Base-by-base conservation (phyloP, 2,329 filamentous ascomycete species). In the Microcyclospora pomicola region DNA sequence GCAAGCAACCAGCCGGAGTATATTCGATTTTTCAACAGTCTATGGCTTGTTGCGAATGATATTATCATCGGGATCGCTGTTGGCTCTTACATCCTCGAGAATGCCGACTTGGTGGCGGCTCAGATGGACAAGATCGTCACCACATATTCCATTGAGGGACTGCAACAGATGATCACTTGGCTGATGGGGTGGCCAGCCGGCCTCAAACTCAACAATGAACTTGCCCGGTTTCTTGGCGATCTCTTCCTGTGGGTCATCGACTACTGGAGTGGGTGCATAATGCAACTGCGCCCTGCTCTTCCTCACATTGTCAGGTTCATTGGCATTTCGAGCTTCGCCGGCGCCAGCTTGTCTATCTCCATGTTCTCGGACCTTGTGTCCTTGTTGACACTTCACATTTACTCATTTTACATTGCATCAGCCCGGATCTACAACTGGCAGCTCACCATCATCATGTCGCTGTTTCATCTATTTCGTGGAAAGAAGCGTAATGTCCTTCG, bases 341-440 rank as follows among this genome's bases (percentile, higher is more conserved):
- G 91, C 9, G 91, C 91, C 37, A 95, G 86, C 57, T 87, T 98
- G 82, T 87, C 92, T 2, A 91, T 98, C 37, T 86, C 88, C 14
- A 74, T 98, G 43, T 88, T 94, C 60, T 96, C 88, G 0, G 91
- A 98, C 58, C 72, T 98, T 6, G 71, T 96, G 2, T 94, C 88
- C 2, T 71, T 92, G 34, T 68, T 96, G 42, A 98, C 92, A 1
- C 67, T 98, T 28, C 91, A 98, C 61, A 95, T 98, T 39, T 94
- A 96, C 66, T 93, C 82, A 1, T 98, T 98, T 60, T 98, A 98
- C 60, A 80, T 96, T 40, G 88, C 92, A 12, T 94, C 87, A 7
- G 91, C 91, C 2, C 80, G 91, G 36, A 96, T 98, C 53, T 98
- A 88, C 61, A 86, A 96, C 63, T 98, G 91, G 91, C 91, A 98